Evolutionary conservation across 2,329 filamentous ascomycete genomes (phyloP).

Genomic region (Hypocreales sp.): DNA sequence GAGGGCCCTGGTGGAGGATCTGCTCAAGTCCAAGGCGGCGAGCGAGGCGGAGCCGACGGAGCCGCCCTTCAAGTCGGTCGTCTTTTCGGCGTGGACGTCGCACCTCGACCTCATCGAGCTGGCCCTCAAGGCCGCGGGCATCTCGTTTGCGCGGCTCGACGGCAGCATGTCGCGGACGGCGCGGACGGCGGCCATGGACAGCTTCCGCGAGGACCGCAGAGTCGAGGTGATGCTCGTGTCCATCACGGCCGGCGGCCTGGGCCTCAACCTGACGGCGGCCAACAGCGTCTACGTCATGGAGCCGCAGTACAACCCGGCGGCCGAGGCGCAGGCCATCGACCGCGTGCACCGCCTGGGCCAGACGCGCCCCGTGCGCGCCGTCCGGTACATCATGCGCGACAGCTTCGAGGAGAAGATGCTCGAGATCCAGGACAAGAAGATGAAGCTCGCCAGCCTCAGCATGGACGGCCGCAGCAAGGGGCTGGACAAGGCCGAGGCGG

Average conservation of each 20-base stretch:
- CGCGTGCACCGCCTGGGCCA: conserved; percentile 86
- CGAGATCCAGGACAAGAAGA: conserved; percentile 81
- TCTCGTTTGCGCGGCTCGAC: conserved; percentile 69
- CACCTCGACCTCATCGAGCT: conserved; percentile 86
- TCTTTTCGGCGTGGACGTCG: conserved; percentile 93
- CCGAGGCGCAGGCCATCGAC: conserved; percentile 87
- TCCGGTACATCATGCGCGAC: conserved; percentile 74
- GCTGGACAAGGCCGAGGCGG: conserved; percentile 34
- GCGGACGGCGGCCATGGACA: conserved; percentile 60
- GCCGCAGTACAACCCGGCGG: conserved; percentile 91
- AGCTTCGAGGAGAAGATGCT: conserved; percentile 95
- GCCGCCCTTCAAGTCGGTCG: conserved; percentile 75
- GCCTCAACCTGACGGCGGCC: conserved; percentile 76
- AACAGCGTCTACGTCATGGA: conserved; percentile 95
- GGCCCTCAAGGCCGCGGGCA: conserved; percentile 52
- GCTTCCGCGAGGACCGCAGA: conserved; percentile 55
- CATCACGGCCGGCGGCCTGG: conserved; percentile 81
- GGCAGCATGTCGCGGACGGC: conserved; percentile 69
- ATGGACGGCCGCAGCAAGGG: conserved; percentile 49
- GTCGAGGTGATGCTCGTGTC: conserved; percentile 79
- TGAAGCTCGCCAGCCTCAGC: conserved; percentile 73
- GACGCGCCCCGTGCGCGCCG: conserved; percentile 72
- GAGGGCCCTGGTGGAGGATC: conserved; percentile 59
- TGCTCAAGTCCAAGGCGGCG: conserved; percentile 48
- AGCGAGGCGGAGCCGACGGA: conserved; percentile 46